Evolutionary conservation across 306 rosid genomes (phyloP).

Genomic region (Lathyrus aphaca): DNA sequence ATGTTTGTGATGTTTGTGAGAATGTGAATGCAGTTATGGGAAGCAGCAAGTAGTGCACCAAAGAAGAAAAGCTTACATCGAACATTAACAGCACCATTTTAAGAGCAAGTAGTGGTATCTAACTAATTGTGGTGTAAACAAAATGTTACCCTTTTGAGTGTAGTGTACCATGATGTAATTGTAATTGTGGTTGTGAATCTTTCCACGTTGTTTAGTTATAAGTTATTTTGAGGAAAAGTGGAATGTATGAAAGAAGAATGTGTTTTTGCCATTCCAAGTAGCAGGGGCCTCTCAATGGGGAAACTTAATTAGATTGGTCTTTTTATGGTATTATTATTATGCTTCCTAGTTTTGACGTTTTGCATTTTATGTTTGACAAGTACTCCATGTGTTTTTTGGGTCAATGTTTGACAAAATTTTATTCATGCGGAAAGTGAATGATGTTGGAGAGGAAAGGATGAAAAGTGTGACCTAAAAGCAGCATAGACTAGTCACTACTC

Average conservation of each 20-base stretch:
- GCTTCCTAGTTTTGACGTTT: constrained; percentile 5
- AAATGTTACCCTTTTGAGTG: constrained; percentile 34
- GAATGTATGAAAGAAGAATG: constrained; percentile 31
- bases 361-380: not conserved
- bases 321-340: constrained; percentile 19
- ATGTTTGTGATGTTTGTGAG: no score
- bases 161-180: constrained; percentile 29
- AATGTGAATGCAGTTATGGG: constrained; percentile 51
- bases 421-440: not conserved
- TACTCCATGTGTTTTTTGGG: no score
- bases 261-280: constrained; percentile 38
- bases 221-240: not conserved
- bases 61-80: constrained; percentile 56
- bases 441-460: not conserved
- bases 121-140: not conserved
- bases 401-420: not conserved
- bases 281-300: constrained; percentile 7
- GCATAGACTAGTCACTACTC: not conserved
- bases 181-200: constrained; percentile 1
- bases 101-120: constrained; percentile 16
- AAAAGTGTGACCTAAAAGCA: not conserved
- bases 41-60: constrained; percentile 43
- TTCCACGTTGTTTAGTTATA: not conserved
- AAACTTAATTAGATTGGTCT: constrained; percentile 37
- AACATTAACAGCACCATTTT: constrained; percentile 87